A percentile compares a stretch with the other conserved stretches of the same genome.
Evolutionary conservation across 2,329 filamentous ascomycete genomes (phyloP).

Genomic region (Fusarium scirpi): DNA sequence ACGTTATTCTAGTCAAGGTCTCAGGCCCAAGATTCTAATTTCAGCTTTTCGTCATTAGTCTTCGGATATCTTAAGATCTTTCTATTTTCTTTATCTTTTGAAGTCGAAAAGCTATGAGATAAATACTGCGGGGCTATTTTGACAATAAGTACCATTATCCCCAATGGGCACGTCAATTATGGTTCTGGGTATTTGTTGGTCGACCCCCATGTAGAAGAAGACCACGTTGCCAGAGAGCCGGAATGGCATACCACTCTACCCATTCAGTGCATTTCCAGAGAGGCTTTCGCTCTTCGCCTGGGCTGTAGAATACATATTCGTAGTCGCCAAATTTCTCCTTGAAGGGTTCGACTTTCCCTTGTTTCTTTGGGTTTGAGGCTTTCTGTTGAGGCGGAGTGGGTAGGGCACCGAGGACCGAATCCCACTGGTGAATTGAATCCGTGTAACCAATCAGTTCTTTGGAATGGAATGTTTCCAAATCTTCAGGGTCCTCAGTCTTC

Average conservation of each 20-base stretch:
- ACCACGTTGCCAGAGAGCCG: neutral
- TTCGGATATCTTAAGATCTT: no score
- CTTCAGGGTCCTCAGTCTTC: fast-evolving
- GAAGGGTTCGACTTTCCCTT: neutral
- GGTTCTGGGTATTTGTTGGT: neutral
- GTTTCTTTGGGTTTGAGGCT: neutral
- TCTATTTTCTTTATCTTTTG: no score
- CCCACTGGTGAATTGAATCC: fast-evolving
- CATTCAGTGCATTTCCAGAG: slow-evolving; percentile 9
- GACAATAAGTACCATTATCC: neutral
- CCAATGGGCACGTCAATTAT: neutral
- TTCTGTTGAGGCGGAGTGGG: neutral
- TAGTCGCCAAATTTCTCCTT: fast-evolving
- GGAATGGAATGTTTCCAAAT: fast-evolving
- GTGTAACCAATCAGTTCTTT: neutral
- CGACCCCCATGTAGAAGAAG: neutral
- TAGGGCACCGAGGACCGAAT: neutral
- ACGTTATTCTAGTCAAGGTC: no score
- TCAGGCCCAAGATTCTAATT: no score
- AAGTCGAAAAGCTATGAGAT: no score
- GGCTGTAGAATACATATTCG: neutral
- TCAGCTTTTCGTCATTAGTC: no score
- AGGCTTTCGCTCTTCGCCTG: neutral
- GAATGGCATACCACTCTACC: neutral
- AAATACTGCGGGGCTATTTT: neutral